Evolutionary conservation across 148 eudicot species (phyloP).

Genomic region (Fagopyrum homotropicum): DNA sequence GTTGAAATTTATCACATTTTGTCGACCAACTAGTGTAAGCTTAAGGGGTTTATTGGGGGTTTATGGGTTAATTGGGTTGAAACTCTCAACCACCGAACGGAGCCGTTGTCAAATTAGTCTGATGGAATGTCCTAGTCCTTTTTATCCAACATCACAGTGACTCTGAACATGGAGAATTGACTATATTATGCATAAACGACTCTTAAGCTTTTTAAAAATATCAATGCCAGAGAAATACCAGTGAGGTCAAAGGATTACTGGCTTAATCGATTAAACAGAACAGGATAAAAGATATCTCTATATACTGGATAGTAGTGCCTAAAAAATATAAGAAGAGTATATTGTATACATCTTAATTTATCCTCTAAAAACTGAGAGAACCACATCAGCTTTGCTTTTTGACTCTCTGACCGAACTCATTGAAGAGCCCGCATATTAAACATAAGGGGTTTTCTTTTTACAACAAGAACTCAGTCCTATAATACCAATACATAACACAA

Average conservation of each 20-base stretch:
- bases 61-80: too few species aligned
- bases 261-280: neutral
- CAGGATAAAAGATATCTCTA: neutral
- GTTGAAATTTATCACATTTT: too few species aligned
- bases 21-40: too few species aligned
- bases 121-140: neutral
- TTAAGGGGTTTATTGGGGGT: too few species aligned
- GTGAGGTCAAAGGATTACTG: neutral
- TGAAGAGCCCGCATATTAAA: neutral
- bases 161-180: neutral
- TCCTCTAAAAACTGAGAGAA: neutral
- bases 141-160: neutral
- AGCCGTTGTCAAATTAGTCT: neutral
- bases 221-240: neutral
- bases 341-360: neutral
- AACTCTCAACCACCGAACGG: neutral
- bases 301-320: neutral
- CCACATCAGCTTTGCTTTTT: neutral
- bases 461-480: neutral
- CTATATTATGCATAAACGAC: neutral
- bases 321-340: neutral
- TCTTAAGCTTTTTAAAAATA: neutral
- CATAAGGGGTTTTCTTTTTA: neutral
- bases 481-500: neutral
- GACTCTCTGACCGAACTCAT: conserved; percentile 4